These are phyloP conservation scores for Isabelozyma pseudorhagii DNA, from an alignment of 805 yeast genomes.

Conservation along the genomic window DNA sequence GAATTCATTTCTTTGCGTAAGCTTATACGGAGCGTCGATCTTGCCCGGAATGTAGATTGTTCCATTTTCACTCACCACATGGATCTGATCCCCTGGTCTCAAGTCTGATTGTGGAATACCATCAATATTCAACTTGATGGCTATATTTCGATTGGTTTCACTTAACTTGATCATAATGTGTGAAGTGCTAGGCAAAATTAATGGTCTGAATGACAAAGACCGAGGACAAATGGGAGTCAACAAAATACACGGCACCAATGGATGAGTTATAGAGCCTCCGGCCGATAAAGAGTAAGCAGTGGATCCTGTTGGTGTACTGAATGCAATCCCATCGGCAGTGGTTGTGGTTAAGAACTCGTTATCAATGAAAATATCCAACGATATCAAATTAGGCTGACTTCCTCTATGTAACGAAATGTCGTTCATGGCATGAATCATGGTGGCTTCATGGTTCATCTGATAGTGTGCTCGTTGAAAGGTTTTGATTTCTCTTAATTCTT, in stretches of 20 bases:
- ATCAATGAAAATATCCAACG: constrained; percentile 81
- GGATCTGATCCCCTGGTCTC: constrained; percentile 74
- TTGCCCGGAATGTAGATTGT: constrained; percentile 54
- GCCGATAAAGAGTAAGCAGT: constrained; percentile 88
- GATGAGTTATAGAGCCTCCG: constrained; percentile 93
- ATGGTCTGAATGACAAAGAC: constrained; percentile 85
- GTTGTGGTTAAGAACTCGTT: constrained; percentile 84
- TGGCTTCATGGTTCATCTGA: constrained; percentile 14
- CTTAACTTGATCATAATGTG: constrained; percentile 64
- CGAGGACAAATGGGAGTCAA: constrained; percentile 92
- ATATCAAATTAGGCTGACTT: constrained; percentile 77
- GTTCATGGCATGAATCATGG: constrained; percentile 79
- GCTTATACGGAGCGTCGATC: constrained; percentile 35
- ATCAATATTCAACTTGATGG: constrained; percentile 67
- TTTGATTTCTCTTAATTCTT: constrained; percentile 3
- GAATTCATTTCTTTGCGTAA: constrained; percentile 11
- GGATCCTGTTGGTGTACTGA: constrained; percentile 92
- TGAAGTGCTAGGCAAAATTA: constrained; percentile 75
- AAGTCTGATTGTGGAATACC: constrained; percentile 75
- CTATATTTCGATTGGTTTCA: constrained; percentile 37
- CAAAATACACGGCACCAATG: constrained; percentile 76
- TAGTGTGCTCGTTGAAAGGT: constrained; percentile 13
- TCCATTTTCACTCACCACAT: constrained; percentile 64
- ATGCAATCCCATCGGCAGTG: constrained; percentile 84
- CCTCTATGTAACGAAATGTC: constrained; percentile 89